These are phyloP conservation scores for Alternaria metachromatica DNA, from an alignment of 2,329 filamentous ascomycete species.

Conservation along the genomic window DNA sequence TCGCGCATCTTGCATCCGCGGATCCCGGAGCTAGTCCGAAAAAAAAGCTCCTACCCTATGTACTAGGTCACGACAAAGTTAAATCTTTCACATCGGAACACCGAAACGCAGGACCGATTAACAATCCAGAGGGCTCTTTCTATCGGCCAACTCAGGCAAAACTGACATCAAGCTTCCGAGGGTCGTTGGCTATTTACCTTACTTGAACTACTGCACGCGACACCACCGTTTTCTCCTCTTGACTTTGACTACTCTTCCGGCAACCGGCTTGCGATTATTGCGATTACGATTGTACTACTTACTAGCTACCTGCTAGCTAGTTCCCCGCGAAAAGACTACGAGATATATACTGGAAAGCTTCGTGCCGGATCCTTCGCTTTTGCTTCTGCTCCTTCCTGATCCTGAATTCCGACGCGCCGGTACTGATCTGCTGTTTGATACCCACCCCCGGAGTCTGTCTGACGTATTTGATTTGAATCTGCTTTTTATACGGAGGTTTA, in stretches of 20 bases:
- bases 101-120: not conserved
- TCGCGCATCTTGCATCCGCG: conserved; percentile 1
- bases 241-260: not conserved
- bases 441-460: not conserved
- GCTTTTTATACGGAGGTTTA: not conserved
- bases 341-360: not conserved
- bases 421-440: not conserved
- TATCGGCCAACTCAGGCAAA: not conserved
- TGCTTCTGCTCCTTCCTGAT: not conserved
- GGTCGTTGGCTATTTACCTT: not conserved
- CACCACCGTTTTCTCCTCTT: not conserved
- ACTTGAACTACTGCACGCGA: not conserved
- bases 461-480: not conserved
- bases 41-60: not conserved
- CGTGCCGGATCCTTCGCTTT: not conserved
- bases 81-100: not conserved
- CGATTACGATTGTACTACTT: not conserved
- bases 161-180: not conserved
- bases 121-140: not conserved
- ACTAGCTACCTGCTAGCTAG: too few species aligned
- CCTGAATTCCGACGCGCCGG: not conserved
- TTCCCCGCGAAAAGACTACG: not conserved
- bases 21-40: conserved; percentile 9
- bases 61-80: not conserved
- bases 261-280: not conserved